Base-by-base conservation (phyloP, 2,329 filamentous ascomycete species). In the Aspergillus sp. region DNA sequence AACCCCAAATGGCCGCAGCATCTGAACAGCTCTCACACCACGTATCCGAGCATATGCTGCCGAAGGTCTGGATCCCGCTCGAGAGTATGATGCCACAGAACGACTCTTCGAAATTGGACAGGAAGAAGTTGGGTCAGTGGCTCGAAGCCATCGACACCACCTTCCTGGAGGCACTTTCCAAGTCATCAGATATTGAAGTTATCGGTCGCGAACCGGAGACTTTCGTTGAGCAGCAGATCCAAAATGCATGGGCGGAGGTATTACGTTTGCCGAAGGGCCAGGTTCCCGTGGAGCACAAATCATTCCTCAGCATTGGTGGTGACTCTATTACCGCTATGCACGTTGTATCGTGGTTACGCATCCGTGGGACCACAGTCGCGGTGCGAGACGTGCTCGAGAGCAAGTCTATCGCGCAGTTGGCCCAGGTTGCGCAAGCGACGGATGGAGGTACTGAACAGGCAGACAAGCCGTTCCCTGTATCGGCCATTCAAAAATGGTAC, bases 281-380 rank as follows among this genome's bases (percentile, higher is more conserved):
- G 13, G 86, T 9, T 79, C 89, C 13, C 84, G 87, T 67, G 81
- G 81, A 9, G 81, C 81, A 8, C 81, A 82, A 0, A 34, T 67
- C 48, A 75, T 80, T 34, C 71, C 77, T 3, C 71, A 78, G 54
- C 84, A 84, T 47, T 3, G 63, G 63, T 5, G 63, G 63, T n/a
- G 63, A 64, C 41, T 65, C 63, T n/a, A 64, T 65, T 43, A 54
- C 62, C 19, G 64, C 59, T 19, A 63, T 64, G 64, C 54, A 58
- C 25, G 52, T 64, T 19, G 57, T 59, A 7, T 59, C 57, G 1
- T 59, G 57, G 57, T 8, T 59, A n/a, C 50, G 57, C 3, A 22
- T 11, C 25, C 50, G 57, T 2, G 57, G 57, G 1, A 19, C 54
- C 4, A 28, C 49, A 8, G 49, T 59, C 7, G 57, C 41, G 2